Conservation (phyloP, 2,329 filamentous ascomycete genomes). For the Colletotrichum musicola region DNA sequence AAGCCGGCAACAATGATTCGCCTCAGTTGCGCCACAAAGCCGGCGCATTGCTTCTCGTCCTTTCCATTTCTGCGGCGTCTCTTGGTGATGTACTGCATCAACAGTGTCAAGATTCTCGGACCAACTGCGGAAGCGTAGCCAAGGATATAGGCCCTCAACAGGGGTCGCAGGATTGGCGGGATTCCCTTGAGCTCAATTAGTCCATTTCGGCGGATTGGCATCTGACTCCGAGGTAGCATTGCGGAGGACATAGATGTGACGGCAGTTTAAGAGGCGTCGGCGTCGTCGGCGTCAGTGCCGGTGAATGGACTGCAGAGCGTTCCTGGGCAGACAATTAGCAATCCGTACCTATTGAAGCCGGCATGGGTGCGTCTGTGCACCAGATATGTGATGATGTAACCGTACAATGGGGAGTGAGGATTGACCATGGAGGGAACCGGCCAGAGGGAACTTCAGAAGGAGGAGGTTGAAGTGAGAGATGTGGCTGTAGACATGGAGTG, state of each 20-base stretch:
- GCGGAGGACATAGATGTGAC: conserved; percentile 49
- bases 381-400: conserved; percentile 27
- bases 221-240: conserved; percentile 56
- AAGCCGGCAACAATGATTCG: conserved; percentile 64
- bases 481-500: conserved; percentile 34
- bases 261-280: conserved; percentile 30
- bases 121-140: conserved; percentile 71
- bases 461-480: conserved; percentile 4
- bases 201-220: conserved; percentile 35
- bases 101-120: conserved; percentile 67
- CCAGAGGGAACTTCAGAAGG: conserved; percentile 14
- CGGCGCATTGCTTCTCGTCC: conserved; percentile 41
- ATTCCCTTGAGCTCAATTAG: conserved; percentile 48
- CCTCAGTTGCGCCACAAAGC: conserved; percentile 48
- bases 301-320: conserved; percentile 16
- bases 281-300: conserved; percentile 21
- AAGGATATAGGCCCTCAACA: conserved; percentile 70
- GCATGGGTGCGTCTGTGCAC: conserved; percentile 28
- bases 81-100: conserved; percentile 63
- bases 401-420: conserved; percentile 19
- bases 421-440: neutral
- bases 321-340: conserved; percentile 31
- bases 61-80: conserved; percentile 38
- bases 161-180: conserved; percentile 65
- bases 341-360: conserved; percentile 12